Conservation (phyloP, 768 basidiomycete genomes). For the Trametes cubensis region DNA sequence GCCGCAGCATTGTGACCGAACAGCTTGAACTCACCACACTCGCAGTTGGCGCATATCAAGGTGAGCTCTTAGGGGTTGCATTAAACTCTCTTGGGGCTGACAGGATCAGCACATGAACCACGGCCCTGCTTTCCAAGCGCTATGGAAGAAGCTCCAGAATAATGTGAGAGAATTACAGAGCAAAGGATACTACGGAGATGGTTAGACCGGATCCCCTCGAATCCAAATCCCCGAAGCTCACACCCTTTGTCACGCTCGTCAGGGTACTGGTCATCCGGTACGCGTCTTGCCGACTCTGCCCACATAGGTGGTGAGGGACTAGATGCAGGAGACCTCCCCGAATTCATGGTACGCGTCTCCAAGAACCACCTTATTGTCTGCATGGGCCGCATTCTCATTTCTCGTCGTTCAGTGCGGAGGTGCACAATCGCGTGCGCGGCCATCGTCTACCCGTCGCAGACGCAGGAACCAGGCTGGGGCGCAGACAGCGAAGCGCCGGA, state of each 20-base stretch:
- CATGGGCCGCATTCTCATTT: background rate
- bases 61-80: constrained; percentile 37
- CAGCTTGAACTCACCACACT: background rate
- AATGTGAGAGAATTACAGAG: constrained; percentile 74
- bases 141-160: constrained; percentile 65
- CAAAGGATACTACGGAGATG: constrained; percentile 83
- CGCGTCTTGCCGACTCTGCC: constrained; percentile 66
- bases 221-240: background rate
- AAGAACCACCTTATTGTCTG: too few relatives aligned
- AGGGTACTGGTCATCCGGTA: constrained; percentile 87
- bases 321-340: constrained; percentile 64
- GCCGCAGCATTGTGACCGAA: too few relatives aligned
- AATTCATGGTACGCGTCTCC: constrained; percentile 62
- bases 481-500: constrained; percentile 69
- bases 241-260: background rate
- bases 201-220: constrained; percentile 37
- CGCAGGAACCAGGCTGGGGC: constrained; percentile 54
- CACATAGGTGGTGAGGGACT: constrained; percentile 53
- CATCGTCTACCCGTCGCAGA: constrained; percentile 47
- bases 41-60: constrained; percentile 81
- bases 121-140: constrained; percentile 70
- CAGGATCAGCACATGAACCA: constrained; percentile 75
- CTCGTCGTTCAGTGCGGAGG: constrained; percentile 66
- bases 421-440: constrained; percentile 65
- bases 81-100: background rate